Evolutionary conservation across 2,329 filamentous ascomycete species (phyloP).

Genomic region (Talaromyces sp.): DNA sequence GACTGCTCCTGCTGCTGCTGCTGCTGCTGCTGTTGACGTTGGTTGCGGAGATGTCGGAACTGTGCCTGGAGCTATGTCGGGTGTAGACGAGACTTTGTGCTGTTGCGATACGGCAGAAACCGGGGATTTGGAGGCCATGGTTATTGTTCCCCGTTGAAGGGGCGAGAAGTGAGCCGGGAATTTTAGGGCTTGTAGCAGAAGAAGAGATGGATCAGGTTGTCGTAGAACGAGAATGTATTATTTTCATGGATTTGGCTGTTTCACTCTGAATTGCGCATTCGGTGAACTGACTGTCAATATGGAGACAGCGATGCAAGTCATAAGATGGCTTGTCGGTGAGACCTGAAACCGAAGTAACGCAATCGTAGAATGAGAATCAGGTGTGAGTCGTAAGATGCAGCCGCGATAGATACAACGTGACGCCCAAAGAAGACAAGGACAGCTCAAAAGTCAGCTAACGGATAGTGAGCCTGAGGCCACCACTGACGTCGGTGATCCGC

Average conservation of each 20-base stretch:
- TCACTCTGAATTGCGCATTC: neutral
- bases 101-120: constrained; percentile 32
- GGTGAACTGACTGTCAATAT: neutral
- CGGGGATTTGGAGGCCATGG: constrained; percentile 35
- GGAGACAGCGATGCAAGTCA: no score
- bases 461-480: constrained; percentile 17
- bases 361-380: no score
- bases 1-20: constrained; percentile 16
- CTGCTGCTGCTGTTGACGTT: neutral
- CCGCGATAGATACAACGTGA: no score
- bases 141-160: neutral
- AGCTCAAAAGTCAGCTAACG: constrained; percentile 24
- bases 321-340: no score
- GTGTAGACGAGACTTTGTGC: constrained; percentile 34
- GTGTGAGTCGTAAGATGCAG: no score
- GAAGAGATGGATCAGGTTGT: neutral
- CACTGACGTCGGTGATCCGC: constrained; percentile 32
- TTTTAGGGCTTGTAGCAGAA: neutral
- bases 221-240: neutral
- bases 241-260: neutral
- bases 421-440: neutral
- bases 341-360: no score
- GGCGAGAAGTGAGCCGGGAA: neutral
- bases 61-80: constrained; percentile 30
- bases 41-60: constrained; percentile 42